Evolutionary conservation across 2,329 filamentous ascomycete genomes (phyloP), one percentile per base, ranked within the genome.

Genomic region (Thelonectria blattea): DNA sequence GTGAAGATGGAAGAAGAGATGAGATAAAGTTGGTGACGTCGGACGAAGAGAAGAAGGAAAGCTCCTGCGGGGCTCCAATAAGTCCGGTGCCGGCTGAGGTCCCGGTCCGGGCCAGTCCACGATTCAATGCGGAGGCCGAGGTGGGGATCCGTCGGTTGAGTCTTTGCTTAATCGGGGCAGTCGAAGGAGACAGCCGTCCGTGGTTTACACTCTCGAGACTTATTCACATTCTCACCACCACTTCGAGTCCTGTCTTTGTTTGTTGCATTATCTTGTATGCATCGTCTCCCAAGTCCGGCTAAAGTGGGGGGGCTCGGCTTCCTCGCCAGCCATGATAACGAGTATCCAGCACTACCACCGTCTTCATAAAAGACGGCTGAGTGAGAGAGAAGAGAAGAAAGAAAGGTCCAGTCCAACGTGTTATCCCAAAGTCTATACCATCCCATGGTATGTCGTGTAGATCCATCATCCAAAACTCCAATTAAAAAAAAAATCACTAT

Each of bases 11-110:
- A 30, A 30, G 27, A 30, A 30, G 27, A 24, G 27, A 30, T 24
- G 8, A 30, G 5, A 30, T 30, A 4, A 30, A 7, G 8, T 30
- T 7, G 27, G 5, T 67, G 61, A 69, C 67, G 63, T 69, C 63
- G 69, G 65, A 49, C 32, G 37, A 39, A 15, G 27, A 30, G 27
- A 30, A 9, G 27, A 9, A 10, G 27, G 27, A 9, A 45, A 62
- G 55, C 65, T 70, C 58, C 52, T 61, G 68, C 64, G 68, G 68
- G 65, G 66, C 63, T 11, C 15, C 12, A 43, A 48, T 41, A 22
- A 48, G 54, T 45, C 68, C 68, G 66, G 66, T 66, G 65, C 68
- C 68, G 68, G 62, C 51, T 47, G 27, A 20, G 24, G 57, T 55
- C 17, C 57, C 57, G 57, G 57, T 37, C 57, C 57, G 57, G 57